Conservation (phyloP, 805 yeast species). For the Myxozyma mucilagina region DNA sequence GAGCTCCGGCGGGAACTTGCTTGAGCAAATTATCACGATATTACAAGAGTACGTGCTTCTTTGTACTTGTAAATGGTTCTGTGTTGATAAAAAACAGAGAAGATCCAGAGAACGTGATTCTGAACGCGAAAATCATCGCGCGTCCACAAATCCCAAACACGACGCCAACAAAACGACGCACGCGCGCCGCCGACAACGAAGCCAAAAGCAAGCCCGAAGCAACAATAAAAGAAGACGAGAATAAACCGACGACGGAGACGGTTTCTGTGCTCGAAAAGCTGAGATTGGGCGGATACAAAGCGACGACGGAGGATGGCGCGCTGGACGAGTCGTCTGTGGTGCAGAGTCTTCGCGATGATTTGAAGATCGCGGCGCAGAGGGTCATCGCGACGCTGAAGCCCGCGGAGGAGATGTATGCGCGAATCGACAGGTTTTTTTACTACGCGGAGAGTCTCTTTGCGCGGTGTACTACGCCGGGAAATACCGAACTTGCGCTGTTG, state of each 20-base stretch:
- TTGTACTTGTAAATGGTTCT: not conserved
- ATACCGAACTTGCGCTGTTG: not conserved
- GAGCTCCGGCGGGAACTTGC: not conserved
- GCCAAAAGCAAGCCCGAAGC: not conserved
- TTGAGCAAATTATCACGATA: conserved; percentile 16
- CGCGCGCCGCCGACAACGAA: not conserved
- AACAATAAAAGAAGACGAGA: not conserved
- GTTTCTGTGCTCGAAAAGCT: conserved; percentile 21
- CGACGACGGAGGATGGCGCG: not conserved
- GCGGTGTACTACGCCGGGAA: not conserved
- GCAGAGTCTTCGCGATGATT: conserved; percentile 14
- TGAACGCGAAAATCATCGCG: conserved; percentile 12
- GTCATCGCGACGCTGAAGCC: conserved; percentile 18
- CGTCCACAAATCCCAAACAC: conserved; percentile 7
- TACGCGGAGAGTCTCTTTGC: conserved; percentile 21
- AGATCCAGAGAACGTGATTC: conserved; percentile 21
- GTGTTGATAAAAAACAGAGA: conserved; percentile 7
- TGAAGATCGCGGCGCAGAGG: conserved; percentile 12
- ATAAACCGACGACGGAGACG: not conserved
- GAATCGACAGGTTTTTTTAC: conserved; percentile 16
- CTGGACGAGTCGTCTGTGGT: conserved; percentile 1
- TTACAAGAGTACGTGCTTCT: conserved; percentile 16
- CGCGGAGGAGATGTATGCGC: conserved; percentile 7
- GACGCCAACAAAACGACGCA: conserved; percentile 1
- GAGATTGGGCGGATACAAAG: conserved; percentile 14